phyloP scores from a whole-genome alignment of 352 stramenopile genomes.

The Phytophthora syringae region DNA sequence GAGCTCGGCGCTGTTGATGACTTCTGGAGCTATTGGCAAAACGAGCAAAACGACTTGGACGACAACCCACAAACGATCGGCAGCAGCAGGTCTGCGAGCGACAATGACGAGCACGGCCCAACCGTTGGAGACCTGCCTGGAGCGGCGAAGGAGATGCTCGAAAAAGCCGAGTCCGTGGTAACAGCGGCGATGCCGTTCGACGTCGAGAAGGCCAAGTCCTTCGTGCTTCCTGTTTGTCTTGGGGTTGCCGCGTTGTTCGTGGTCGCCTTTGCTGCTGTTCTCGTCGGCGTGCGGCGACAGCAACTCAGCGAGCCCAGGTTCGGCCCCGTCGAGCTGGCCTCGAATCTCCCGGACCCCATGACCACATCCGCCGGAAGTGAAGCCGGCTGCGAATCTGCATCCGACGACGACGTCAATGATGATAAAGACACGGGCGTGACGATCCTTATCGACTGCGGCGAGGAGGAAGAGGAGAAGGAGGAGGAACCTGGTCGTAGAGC shows the following conservation, averaged over 20 bases:
- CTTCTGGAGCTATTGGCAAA: conserved; percentile 21
- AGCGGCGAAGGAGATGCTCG: conserved; percentile 1
- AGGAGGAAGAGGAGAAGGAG: conserved; percentile 25
- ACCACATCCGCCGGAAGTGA: conserved; percentile 14
- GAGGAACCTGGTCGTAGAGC: conserved; percentile 1
- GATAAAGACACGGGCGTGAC: conserved; percentile 19
- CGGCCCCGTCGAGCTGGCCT: conserved; percentile 33
- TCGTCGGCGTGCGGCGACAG: conserved; percentile 34
- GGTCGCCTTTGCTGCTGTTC: conserved; percentile 24
- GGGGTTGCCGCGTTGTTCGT: conserved; percentile 18
- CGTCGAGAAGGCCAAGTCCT: conserved; percentile 4
- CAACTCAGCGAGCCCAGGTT: conserved; percentile 40
- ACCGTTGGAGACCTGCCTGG: conserved; percentile 15
- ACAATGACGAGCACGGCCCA: background rate
- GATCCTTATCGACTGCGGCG: conserved; percentile 12
- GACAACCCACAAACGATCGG: conserved; percentile 2
- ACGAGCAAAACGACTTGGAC: conserved; percentile 15
- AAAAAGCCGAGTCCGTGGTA: conserved; percentile 23
- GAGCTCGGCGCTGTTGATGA: conserved; percentile 26
- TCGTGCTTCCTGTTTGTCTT: conserved; percentile 15
- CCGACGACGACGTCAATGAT: conserved; percentile 15
- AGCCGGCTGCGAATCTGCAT: background rate
- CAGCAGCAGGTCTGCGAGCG: conserved; percentile 5
- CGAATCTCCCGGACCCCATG: conserved; percentile 39
- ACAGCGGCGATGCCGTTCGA: conserved; percentile 22